Conservation (phyloP, 2,329 filamentous ascomycete species). For the Verticillium alfalfae region DNA sequence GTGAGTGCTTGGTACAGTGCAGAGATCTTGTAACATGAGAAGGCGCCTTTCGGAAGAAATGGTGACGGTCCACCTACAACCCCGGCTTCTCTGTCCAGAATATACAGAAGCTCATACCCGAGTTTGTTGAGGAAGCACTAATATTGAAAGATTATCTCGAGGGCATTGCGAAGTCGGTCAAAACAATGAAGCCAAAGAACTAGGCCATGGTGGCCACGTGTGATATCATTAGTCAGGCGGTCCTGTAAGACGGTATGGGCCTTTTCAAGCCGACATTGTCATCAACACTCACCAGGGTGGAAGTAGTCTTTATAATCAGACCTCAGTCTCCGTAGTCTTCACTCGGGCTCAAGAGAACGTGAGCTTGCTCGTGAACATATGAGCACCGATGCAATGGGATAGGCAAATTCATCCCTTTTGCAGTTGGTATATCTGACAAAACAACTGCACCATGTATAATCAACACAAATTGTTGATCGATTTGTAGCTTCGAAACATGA, state of each 20-base stretch:
- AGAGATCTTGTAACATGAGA: slow-evolving; percentile 24
- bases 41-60: slow-evolving; percentile 19
- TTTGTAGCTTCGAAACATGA: neutral
- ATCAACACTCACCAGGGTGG: neutral
- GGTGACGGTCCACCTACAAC: slow-evolving; percentile 27
- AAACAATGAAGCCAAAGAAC: slow-evolving; percentile 21
- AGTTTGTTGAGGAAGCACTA: slow-evolving; percentile 28
- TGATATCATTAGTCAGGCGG: slow-evolving; percentile 30
- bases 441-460: slow-evolving; percentile 1
- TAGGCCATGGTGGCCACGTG: slow-evolving; percentile 30
- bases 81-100: slow-evolving; percentile 31
- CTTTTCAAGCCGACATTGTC: too few relatives aligned
- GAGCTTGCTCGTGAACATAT: neutral
- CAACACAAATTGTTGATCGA: slow-evolving; percentile 4
- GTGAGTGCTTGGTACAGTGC: slow-evolving; percentile 21
- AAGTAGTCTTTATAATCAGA: neutral
- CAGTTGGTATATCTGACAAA: neutral
- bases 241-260: slow-evolving; percentile 12
- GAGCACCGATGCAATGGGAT: neutral
- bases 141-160: slow-evolving; percentile 19
- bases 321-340: neutral
- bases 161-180: neutral
- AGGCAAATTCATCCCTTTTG: neutral
- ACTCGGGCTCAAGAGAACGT: neutral
- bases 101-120: slow-evolving; percentile 24